Percentiles rank a stretch among this genome's conserved stretches.
phyloP scores from a whole-genome alignment of 1,284 basidiomycete species.

The Puccinia polysora region DNA sequence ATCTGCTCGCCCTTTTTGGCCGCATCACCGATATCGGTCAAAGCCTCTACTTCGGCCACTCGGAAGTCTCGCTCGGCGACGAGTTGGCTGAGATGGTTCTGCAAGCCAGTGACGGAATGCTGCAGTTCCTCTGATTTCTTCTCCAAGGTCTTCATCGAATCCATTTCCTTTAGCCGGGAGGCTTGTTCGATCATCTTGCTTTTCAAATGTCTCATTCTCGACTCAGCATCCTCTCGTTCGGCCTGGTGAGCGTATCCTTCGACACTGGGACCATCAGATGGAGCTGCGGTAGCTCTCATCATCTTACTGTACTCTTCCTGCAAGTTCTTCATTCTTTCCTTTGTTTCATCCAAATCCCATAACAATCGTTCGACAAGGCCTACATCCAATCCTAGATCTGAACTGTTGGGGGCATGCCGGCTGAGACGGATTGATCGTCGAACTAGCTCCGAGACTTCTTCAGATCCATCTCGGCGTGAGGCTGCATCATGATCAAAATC shows the following conservation, averaged over 20 bases:
- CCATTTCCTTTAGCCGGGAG: constrained; percentile 64
- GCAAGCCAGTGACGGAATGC: constrained; percentile 69
- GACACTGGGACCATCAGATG: constrained; percentile 82
- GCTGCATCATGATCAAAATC: no score
- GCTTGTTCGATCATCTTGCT: constrained; percentile 84
- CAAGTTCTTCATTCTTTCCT: constrained; percentile 64
- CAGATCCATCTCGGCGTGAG: not conserved
- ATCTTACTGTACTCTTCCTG: constrained; percentile 76
- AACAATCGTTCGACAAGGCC: constrained; percentile 70
- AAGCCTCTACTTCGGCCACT: constrained; percentile 85
- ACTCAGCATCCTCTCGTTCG: constrained; percentile 79
- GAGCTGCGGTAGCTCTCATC: constrained; percentile 75
- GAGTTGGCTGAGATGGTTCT: constrained; percentile 78
- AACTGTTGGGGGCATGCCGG: constrained; percentile 60
- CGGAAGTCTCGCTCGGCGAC: constrained; percentile 84
- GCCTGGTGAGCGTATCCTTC: constrained; percentile 90
- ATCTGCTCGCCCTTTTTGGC: constrained; percentile 20
- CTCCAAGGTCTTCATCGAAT: constrained; percentile 68
- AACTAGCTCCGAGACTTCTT: constrained; percentile 1
- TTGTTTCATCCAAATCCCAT: constrained; percentile 64
- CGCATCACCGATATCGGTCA: constrained; percentile 67
- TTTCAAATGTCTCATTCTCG: constrained; percentile 77
- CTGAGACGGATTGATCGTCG: constrained; percentile 21
- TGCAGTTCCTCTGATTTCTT: constrained; percentile 73
- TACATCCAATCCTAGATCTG: constrained; percentile 65